Evolutionary conservation across 225 moss, liverwort and hornwort species (phyloP).

Genomic region (Physcomitrellopsis africana): DNA sequence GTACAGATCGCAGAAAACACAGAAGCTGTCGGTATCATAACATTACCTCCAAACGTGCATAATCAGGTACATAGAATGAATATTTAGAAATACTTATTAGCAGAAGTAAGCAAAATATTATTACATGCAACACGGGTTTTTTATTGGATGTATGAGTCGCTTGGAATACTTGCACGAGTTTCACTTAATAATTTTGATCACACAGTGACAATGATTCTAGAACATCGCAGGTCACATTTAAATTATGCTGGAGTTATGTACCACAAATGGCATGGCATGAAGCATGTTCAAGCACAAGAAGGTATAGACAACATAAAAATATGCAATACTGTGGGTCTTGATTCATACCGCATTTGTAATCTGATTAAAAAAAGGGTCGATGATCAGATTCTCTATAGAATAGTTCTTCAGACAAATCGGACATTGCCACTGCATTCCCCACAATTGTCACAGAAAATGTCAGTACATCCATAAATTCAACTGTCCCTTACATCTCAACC

Average conservation of each 20-base stretch:
- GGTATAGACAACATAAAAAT: not conserved
- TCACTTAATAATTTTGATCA: not conserved
- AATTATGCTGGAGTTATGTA: not conserved
- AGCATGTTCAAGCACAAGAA: no score
- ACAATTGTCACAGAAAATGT: conserved; percentile 16
- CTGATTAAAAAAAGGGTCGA: conserved; percentile 77
- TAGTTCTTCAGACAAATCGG: conserved; percentile 75
- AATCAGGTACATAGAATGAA: no score
- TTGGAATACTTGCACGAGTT: not conserved
- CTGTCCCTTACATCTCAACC: not conserved
- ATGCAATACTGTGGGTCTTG: not conserved
- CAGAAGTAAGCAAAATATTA: no score
- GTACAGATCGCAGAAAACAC: not conserved
- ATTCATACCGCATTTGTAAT: conserved; percentile 64
- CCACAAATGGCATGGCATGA: no score
- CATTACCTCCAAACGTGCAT: not conserved
- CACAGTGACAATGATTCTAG: not conserved
- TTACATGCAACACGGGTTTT: not conserved
- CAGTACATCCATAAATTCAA: conserved; percentile 1
- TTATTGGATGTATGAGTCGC: not conserved
- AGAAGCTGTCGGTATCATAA: not conserved
- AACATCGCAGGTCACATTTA: not conserved
- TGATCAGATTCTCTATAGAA: conserved; percentile 68
- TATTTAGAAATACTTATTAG: no score
- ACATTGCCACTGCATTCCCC: conserved; percentile 85